These are phyloP conservation scores for Pseudopithomyces chartarum DNA, from an alignment of 2,329 filamentous ascomycete species.

Conservation along the genomic window DNA sequence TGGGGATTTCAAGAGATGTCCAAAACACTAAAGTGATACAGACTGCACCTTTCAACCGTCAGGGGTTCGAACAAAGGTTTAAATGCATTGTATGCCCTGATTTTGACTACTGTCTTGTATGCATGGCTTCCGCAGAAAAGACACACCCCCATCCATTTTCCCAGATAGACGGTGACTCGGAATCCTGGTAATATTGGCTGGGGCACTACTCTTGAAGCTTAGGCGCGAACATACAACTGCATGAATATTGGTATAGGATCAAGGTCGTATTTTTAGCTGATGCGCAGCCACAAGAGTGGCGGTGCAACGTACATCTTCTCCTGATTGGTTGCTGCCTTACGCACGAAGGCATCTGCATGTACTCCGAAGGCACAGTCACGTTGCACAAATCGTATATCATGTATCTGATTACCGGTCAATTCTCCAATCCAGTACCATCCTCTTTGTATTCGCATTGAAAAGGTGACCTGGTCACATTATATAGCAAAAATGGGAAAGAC, in stretches of 20 bases:
- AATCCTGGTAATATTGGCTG: no score
- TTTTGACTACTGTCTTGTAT: conserved; percentile 15
- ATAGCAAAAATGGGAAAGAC: background rate
- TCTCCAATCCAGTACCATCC: background rate
- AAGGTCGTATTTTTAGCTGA: background rate
- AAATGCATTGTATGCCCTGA: conserved; percentile 10
- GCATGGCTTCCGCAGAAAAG: background rate
- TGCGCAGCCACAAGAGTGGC: background rate
- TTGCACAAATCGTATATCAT: background rate
- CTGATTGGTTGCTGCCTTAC: conserved; percentile 4
- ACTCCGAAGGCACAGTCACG: background rate
- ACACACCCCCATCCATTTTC: background rate
- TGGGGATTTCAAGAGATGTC: no score
- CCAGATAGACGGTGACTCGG: background rate
- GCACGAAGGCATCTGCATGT: background rate
- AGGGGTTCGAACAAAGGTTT: background rate
- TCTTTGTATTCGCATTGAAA: background rate
- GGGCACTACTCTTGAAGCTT: background rate
- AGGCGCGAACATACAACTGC: background rate
- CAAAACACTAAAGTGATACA: background rate
- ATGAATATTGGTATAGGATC: background rate
- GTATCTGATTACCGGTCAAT: background rate
- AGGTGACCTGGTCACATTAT: background rate
- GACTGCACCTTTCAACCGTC: background rate
- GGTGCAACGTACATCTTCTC: background rate